Evolutionary conservation across 2,329 filamentous ascomycete species (phyloP).

Genomic region (Diaporthe capsici): DNA sequence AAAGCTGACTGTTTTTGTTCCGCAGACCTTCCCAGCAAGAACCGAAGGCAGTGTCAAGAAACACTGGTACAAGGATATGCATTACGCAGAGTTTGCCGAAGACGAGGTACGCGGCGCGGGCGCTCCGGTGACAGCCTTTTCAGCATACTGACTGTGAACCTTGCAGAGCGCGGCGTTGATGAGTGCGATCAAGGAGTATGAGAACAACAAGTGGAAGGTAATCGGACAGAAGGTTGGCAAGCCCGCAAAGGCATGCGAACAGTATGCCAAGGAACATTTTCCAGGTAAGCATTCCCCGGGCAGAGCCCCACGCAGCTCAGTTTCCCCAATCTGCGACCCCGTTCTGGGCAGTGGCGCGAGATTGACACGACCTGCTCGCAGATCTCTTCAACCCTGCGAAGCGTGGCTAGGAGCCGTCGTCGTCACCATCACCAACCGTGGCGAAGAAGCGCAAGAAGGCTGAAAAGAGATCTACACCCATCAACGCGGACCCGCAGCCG

Average conservation of each 20-base stretch:
- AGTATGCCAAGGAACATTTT: conserved; percentile 97
- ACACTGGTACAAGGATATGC: conserved; percentile 99
- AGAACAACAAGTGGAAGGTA: conserved; percentile 98
- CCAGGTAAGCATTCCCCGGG: conserved; percentile 56
- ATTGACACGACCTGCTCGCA: conserved; percentile 42
- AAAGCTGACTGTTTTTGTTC: conserved; percentile 40
- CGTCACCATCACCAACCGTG: neutral
- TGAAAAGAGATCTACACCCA: neutral
- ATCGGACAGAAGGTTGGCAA: conserved; percentile 98
- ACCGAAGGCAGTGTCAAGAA: conserved; percentile 99
- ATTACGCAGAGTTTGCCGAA: conserved; percentile 98
- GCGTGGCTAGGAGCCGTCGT: conserved; percentile 49
- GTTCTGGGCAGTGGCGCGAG: neutral
- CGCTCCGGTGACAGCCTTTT: neutral
- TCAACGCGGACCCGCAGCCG: neutral
- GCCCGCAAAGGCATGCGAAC: conserved; percentile 86
- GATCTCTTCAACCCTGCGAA: conserved; percentile 57
- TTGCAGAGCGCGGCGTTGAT: conserved; percentile 81
- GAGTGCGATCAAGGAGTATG: conserved; percentile 98
- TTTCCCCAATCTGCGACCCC: neutral
- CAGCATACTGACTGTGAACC: conserved; percentile 20
- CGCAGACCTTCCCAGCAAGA: conserved; percentile 87
- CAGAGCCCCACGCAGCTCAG: neutral
- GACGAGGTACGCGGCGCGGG: conserved; percentile 79
- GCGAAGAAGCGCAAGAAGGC: conserved; percentile 9